phyloP scores from a whole-genome alignment of 768 basidiomycete genomes.

The Boletus sensibilis region DNA sequence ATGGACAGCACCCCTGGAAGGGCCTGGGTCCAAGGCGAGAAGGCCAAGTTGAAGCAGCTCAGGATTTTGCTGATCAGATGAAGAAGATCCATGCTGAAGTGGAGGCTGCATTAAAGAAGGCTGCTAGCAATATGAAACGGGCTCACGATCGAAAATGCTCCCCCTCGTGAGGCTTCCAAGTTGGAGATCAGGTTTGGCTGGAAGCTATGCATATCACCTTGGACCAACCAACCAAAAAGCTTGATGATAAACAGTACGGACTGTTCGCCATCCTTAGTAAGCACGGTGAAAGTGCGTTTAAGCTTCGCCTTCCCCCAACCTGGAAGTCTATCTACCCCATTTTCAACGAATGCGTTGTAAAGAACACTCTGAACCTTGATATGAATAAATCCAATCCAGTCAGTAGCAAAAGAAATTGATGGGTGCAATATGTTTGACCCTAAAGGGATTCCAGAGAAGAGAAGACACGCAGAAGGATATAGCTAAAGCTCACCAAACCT shows the following conservation, averaged over 20 bases:
- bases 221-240: conserved; percentile 27
- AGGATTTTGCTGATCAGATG: neutral
- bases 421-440: too few species aligned
- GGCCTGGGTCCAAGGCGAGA: neutral
- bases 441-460: too few species aligned
- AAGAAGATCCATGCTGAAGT: neutral
- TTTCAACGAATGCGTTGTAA: neutral
- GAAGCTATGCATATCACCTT: conserved; percentile 26
- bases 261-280: conserved; percentile 27
- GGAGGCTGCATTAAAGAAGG: conserved; percentile 16
- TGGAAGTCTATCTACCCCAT: conserved; percentile 27
- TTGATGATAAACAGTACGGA: conserved; percentile 6
- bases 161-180: conserved; percentile 1
- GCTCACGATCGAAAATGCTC: conserved; percentile 11
- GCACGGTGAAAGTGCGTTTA: conserved; percentile 20
- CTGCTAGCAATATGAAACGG: conserved; percentile 28
- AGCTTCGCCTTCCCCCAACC: conserved; percentile 4
- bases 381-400: too few species aligned
- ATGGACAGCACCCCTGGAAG: conserved; percentile 21
- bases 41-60: conserved; percentile 17
- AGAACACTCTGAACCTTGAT: too few species aligned
- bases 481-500: too few species aligned
- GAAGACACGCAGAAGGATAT: too few species aligned
- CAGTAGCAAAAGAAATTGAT: too few species aligned
- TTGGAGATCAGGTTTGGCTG: conserved; percentile 27